A percentile compares a stretch with the other conserved stretches of the same genome.
Conservation (phyloP, 345 rosid species). For the Carallia brachiata region DNA sequence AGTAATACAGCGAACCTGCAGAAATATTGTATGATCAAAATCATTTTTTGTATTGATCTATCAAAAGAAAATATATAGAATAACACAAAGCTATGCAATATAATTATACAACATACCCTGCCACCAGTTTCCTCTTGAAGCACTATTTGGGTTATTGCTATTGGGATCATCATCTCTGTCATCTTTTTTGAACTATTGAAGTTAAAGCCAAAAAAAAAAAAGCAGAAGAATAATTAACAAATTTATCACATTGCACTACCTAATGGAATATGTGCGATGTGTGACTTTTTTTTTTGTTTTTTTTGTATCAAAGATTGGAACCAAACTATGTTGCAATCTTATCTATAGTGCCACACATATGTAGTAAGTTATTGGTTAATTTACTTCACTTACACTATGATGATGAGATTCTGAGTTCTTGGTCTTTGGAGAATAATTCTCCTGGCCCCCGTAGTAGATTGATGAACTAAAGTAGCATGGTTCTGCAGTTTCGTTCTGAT, state of each 20-base stretch:
- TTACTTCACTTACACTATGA: conserved; percentile 29
- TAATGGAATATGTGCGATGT: no score
- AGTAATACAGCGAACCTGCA: conserved; percentile 31
- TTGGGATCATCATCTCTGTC: conserved; percentile 48
- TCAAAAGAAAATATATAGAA: neutral
- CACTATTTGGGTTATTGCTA: conserved; percentile 51
- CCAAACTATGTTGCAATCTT: neutral
- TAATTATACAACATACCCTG: conserved; percentile 48
- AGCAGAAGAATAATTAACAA: neutral
- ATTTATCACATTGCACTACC: neutral
- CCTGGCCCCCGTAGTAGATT: conserved; percentile 94
- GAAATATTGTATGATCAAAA: neutral
- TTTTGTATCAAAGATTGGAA: neutral
- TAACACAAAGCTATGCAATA: neutral
- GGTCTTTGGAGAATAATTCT: conserved; percentile 63
- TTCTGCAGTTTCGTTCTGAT: conserved; percentile 55
- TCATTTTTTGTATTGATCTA: neutral
- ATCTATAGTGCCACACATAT: neutral
- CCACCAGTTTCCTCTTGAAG: conserved; percentile 98
- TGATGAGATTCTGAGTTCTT: conserved; percentile 37
- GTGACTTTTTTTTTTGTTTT: neutral
- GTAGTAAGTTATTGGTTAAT: neutral
- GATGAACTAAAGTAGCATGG: conserved; percentile 84
- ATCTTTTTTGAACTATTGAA: conserved; percentile 56
- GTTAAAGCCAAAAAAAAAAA: conserved; percentile 1